phyloP scores from a whole-genome alignment of 176 grass and related monocot genomes.

The Hordeum vulgare region MorexV3_pseudomolecules_assembly NC_058522.1:125474781-125475280 shows the following conservation, averaged over 20 bases:
- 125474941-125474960: conserved; percentile 7
- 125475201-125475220: conserved; percentile 2
- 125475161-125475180: conserved; percentile 24
- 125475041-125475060: background rate
- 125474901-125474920: conserved; percentile 33
- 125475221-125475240: too few species aligned
- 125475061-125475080: conserved; percentile 2
- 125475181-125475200: conserved; percentile 32
- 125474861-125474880: conserved; percentile 21
- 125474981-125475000: conserved; percentile 26
- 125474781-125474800: conserved; percentile 27
- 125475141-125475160: conserved; percentile 33
- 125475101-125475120: conserved; percentile 8
- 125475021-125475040: background rate
- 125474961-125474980: conserved; percentile 1
- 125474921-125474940: background rate
- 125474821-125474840: conserved; percentile 22
- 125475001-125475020: conserved; percentile 29
- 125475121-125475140: conserved; percentile 36
- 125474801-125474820: conserved; percentile 15
- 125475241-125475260: too few species aligned
- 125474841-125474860: conserved; percentile 8
- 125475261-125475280: too few species aligned
- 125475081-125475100: conserved; percentile 1
- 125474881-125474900: conserved; percentile 15